A percentile compares a stretch with the other conserved stretches of the same genome.
phyloP scores from a whole-genome alignment of 1,284 basidiomycete genomes.

The Cryptococcus sp. region DNA sequence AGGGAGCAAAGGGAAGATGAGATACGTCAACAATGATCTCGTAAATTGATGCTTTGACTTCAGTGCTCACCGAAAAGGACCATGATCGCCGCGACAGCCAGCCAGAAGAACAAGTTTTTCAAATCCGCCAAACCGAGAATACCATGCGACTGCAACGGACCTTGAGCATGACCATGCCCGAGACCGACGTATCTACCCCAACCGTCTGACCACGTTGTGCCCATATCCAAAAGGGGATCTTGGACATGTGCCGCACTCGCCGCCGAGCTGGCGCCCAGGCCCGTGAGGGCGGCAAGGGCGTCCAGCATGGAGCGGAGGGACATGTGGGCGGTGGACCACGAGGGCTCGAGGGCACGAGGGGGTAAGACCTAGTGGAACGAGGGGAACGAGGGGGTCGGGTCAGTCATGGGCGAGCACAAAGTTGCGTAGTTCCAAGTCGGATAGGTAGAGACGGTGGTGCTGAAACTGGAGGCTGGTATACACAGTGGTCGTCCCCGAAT shows the following conservation, averaged over 20 bases:
- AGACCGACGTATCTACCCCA: conserved; percentile 8
- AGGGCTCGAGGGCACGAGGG: background rate
- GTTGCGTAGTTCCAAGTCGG: too few relatives aligned
- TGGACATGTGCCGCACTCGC: conserved; percentile 2
- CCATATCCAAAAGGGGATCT: conserved; percentile 9
- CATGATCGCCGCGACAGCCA: conserved; percentile 33
- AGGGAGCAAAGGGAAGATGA: too few relatives aligned
- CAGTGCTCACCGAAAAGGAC: conserved; percentile 37
- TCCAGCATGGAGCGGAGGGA: conserved; percentile 26
- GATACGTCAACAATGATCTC: too few relatives aligned
- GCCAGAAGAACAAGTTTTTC: conserved; percentile 39
- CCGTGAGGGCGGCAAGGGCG: conserved; percentile 14
- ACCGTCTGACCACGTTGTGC: conserved; percentile 14
- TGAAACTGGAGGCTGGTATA: too few relatives aligned
- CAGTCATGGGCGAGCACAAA: background rate
- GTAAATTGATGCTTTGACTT: too few relatives aligned
- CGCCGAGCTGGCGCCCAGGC: conserved; percentile 1
- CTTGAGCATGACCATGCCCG: conserved; percentile 7
- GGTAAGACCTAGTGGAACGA: background rate
- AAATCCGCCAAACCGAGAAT: conserved; percentile 22
- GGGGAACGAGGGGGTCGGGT: background rate
- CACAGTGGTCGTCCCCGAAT: too few relatives aligned
- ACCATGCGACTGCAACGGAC: background rate
- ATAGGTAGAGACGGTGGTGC: too few relatives aligned
- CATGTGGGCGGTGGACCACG: conserved; percentile 7